These are phyloP conservation scores for Pseudogymnoascus sp. DNA, from an alignment of 2,329 filamentous ascomycete genomes.

Conservation along the genomic window DNA sequence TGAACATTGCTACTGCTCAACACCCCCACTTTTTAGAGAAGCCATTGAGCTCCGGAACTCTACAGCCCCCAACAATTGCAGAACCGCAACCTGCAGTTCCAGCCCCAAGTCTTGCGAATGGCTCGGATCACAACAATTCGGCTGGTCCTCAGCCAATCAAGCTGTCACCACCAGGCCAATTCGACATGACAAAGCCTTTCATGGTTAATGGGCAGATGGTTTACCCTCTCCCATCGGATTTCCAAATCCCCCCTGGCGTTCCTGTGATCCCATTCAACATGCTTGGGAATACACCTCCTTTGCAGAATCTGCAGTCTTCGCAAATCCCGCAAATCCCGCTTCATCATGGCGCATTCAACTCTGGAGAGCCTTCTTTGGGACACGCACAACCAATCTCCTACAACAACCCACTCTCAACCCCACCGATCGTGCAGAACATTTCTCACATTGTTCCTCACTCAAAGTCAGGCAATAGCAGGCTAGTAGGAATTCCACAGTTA, in stretches of 20 bases:
- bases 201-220: constrained; percentile 23
- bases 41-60: background rate
- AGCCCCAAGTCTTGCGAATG: background rate
- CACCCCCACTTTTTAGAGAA: background rate
- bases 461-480: background rate
- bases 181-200: constrained; percentile 28
- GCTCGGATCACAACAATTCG: background rate
- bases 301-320: constrained; percentile 12
- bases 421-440: background rate
- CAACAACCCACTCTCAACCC: background rate
- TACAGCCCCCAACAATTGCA: background rate
- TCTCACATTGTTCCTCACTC: background rate
- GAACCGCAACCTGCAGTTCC: background rate
- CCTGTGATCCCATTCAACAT: constrained; percentile 22
- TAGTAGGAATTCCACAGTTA: background rate
- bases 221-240: constrained; percentile 23
- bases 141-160: constrained; percentile 21
- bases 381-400: background rate
- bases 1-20: constrained; percentile 6
- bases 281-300: constrained; percentile 20
- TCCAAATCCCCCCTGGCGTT: constrained; percentile 20
- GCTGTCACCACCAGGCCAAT: constrained; percentile 28
- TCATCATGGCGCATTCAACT: background rate
- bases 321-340: constrained; percentile 11
- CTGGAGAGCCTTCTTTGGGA: background rate